A percentile compares a stretch with the other conserved stretches of the same genome.
These are phyloP conservation scores for Mycena crocata DNA, from an alignment of 768 basidiomycete genomes.

Conservation along the genomic window DNA sequence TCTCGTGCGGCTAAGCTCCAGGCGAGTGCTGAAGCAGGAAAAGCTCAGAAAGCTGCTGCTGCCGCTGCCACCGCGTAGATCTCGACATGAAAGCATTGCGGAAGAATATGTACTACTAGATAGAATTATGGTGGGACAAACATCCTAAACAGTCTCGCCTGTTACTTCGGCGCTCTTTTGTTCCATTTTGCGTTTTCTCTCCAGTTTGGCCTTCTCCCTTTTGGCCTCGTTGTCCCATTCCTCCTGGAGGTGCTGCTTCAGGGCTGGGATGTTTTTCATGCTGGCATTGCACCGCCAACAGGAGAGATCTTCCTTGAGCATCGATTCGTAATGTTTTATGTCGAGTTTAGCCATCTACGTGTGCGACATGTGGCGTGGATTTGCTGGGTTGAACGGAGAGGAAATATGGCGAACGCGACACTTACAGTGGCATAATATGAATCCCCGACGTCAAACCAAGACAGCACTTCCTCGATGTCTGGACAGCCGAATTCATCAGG, in stretches of 20 bases:
- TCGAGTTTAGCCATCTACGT: conserved; percentile 67
- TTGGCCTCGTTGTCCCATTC: conserved; percentile 71
- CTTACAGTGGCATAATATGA: conserved; percentile 65
- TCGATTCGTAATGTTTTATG: conserved; percentile 65
- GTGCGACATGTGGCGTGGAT: conserved; percentile 14
- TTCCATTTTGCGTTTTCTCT: conserved; percentile 55
- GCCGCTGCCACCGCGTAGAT: conserved; percentile 17
- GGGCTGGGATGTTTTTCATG: conserved; percentile 76
- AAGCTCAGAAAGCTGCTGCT: conserved; percentile 27
- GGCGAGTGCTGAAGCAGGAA: conserved; percentile 45
- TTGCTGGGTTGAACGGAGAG: conserved; percentile 10
- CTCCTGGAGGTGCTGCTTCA: conserved; percentile 81
- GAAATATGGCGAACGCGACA: conserved; percentile 18
- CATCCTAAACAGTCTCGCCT: no score
- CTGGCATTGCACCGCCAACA: conserved; percentile 78
- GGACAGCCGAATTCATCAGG: no score
- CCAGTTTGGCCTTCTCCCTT: conserved; percentile 53
- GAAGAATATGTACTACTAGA: conserved; percentile 18
- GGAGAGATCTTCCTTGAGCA: conserved; percentile 73
- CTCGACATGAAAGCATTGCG: conserved; percentile 2
- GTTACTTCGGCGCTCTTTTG: conserved; percentile 34
- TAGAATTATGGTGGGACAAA: no score
- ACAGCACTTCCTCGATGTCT: conserved; percentile 80
- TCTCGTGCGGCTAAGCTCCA: conserved; percentile 62
- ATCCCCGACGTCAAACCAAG: conserved; percentile 80